phyloP scores from a whole-genome alignment of 2,329 filamentous ascomycete species.

The Fusarium paranaense region DNA sequence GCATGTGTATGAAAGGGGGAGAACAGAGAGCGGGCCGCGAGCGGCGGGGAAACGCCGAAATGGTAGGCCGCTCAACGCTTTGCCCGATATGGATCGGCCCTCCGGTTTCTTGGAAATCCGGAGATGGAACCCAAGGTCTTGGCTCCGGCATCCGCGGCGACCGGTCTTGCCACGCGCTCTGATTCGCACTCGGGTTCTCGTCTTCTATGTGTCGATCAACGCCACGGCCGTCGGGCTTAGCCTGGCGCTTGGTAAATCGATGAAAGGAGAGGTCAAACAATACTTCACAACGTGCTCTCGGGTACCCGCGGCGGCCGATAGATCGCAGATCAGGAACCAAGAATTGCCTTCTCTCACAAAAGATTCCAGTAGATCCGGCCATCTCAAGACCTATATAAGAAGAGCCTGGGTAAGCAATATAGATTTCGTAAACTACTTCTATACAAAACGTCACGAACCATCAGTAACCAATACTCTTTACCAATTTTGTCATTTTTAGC shows the following conservation, averaged over 20 bases:
- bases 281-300: not conserved
- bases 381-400: not conserved
- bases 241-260: not conserved
- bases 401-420: not conserved
- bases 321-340: not conserved
- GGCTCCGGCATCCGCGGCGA: not conserved
- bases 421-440: not conserved
- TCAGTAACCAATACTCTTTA: not conserved
- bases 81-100: not conserved
- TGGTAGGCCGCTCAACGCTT: not conserved
- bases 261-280: not conserved
- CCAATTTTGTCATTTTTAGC: not conserved
- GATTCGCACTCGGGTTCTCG: not conserved
- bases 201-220: not conserved
- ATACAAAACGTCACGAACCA: not conserved
- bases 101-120: not conserved
- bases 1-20: not conserved
- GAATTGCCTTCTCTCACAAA: not conserved
- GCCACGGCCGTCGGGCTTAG: not conserved
- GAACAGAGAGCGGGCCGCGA: not conserved
- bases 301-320: not conserved
- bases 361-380: not conserved
- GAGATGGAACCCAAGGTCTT: not conserved
- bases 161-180: not conserved
- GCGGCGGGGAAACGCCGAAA: not conserved